Percentiles rank a stretch among this genome's conserved stretches.
Evolutionary conservation across 208 protist species (phyloP).

Genomic region (Crithidia fasciculata): DNA sequence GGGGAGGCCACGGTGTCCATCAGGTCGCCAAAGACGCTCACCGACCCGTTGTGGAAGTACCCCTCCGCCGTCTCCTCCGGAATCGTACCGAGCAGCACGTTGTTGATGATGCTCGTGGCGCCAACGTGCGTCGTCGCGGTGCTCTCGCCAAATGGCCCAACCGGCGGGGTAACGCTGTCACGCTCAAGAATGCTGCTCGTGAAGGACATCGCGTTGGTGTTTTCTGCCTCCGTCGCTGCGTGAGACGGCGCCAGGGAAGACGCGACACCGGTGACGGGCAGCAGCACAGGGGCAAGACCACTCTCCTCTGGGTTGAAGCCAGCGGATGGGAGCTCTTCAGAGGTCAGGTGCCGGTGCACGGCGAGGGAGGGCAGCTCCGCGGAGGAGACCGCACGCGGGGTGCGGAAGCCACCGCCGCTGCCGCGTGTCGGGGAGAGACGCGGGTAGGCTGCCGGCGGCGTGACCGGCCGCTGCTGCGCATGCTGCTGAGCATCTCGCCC

Average conservation of each 20-base stretch:
- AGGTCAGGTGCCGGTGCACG: not conserved
- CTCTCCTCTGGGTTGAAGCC: too few relatives aligned
- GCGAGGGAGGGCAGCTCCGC: not conserved
- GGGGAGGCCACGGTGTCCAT: conserved; percentile 14
- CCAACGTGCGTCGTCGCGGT: conserved; percentile 39
- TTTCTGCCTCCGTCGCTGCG: not conserved
- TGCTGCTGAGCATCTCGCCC: not conserved
- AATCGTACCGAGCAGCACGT: conserved; percentile 49
- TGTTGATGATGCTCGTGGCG: conserved; percentile 49
- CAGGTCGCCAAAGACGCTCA: conserved; percentile 17
- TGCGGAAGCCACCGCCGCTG: not conserved
- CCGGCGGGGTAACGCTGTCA: conserved; percentile 11
- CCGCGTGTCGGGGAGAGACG: too few relatives aligned
- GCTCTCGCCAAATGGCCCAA: conserved; percentile 17
- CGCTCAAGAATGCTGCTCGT: conserved; percentile 11
- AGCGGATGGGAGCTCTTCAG: not conserved
- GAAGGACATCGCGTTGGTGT: conserved; percentile 7
- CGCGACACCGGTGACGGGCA: too few relatives aligned
- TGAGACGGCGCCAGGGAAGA: not conserved
- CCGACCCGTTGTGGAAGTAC: conserved; percentile 11
- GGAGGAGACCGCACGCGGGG: not conserved
- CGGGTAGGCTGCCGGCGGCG: too few relatives aligned
- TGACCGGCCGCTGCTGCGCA: not conserved
- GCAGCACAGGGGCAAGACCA: too few relatives aligned
- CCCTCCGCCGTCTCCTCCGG: conserved; percentile 30